Percentiles rank a stretch among this genome's conserved stretches.
Conservation (phyloP, 2,329 filamentous ascomycete species). For the Phyllosticta citribraziliensis region DNA sequence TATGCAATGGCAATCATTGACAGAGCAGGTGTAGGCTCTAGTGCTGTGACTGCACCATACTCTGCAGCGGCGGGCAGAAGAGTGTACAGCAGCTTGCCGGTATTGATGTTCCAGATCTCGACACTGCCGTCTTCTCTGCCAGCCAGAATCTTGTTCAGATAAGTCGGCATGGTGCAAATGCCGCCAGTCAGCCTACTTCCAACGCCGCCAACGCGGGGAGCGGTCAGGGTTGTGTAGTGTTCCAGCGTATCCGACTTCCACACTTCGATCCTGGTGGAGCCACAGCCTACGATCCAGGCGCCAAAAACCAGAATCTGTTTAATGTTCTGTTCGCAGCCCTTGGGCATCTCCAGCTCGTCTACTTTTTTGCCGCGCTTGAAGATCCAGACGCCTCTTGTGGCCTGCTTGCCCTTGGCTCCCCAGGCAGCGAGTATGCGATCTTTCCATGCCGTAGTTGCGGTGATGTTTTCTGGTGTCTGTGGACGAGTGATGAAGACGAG, state of each 20-base stretch:
- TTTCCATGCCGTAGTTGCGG: slow-evolving; percentile 79
- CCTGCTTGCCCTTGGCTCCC: slow-evolving; percentile 50
- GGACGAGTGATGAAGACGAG: slow-evolving; percentile 89
- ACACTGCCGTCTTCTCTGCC: slow-evolving; percentile 80
- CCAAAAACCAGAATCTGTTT: slow-evolving; percentile 74
- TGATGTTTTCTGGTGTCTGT: slow-evolving; percentile 77
- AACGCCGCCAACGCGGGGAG: slow-evolving; percentile 47
- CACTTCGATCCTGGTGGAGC: slow-evolving; percentile 66
- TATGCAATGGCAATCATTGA: slow-evolving; percentile 85
- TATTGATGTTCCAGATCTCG: slow-evolving; percentile 96
- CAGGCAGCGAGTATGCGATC: slow-evolving; percentile 83
- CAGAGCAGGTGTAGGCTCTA: slow-evolving; percentile 75
- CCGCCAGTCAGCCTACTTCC: slow-evolving; percentile 65
- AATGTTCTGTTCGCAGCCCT: slow-evolving; percentile 59
- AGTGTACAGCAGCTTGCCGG: slow-evolving; percentile 81
- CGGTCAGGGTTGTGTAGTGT: slow-evolving; percentile 75
- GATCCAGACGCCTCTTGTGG: slow-evolving; percentile 67
- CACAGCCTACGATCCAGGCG: slow-evolving; percentile 79
- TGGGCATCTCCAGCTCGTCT: slow-evolving; percentile 60
- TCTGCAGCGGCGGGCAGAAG: slow-evolving; percentile 65
- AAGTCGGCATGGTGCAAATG: slow-evolving; percentile 83
- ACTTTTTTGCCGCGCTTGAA: slow-evolving; percentile 86
- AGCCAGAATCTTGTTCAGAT: slow-evolving; percentile 90
- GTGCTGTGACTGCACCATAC: slow-evolving; percentile 73
- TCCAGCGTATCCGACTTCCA: slow-evolving; percentile 79